Conservation (phyloP, 129 eudicot species). For the Scalesia atractyloides region DNA sequence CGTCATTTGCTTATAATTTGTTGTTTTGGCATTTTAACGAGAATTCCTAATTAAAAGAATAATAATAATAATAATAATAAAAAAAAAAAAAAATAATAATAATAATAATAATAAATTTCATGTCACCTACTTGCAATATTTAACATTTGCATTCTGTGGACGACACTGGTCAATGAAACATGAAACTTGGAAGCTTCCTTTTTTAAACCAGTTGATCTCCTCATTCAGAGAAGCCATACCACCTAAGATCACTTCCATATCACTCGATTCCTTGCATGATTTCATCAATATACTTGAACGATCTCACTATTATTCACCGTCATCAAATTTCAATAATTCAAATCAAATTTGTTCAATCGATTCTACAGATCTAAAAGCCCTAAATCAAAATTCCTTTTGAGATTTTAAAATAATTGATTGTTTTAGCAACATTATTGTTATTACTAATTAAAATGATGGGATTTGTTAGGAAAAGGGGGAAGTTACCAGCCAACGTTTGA, state of each 20-base stretch:
- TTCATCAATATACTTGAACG: conserved; percentile 70
- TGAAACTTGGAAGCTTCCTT: conserved; percentile 70
- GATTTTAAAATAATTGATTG: too few species aligned
- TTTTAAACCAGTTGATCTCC: conserved; percentile 84
- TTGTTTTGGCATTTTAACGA: too few species aligned
- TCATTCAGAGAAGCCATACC: conserved; percentile 84
- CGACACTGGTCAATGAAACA: conserved; percentile 55
- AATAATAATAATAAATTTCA: too few species aligned
- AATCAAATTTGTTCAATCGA: background rate
- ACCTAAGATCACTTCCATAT: conserved; percentile 70
- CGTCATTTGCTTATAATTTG: too few species aligned
- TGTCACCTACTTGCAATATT: conserved; percentile 87
- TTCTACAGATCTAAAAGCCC: background rate
- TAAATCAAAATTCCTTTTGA: background rate
- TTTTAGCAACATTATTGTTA: too few species aligned
- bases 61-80: too few species aligned
- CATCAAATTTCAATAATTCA: background rate
- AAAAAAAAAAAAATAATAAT: too few species aligned
- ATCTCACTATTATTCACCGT: conserved; percentile 48
- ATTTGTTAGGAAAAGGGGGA: background rate
- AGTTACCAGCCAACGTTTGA: conserved; percentile 82
- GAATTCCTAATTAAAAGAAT: too few species aligned
- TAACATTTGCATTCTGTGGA: conserved; percentile 56
- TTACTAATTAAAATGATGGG: background rate
- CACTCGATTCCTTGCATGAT: conserved; percentile 64